Conservation (phyloP, 2,329 filamentous ascomycete genomes). For the Pseudogymnoascus sp. region DNA sequence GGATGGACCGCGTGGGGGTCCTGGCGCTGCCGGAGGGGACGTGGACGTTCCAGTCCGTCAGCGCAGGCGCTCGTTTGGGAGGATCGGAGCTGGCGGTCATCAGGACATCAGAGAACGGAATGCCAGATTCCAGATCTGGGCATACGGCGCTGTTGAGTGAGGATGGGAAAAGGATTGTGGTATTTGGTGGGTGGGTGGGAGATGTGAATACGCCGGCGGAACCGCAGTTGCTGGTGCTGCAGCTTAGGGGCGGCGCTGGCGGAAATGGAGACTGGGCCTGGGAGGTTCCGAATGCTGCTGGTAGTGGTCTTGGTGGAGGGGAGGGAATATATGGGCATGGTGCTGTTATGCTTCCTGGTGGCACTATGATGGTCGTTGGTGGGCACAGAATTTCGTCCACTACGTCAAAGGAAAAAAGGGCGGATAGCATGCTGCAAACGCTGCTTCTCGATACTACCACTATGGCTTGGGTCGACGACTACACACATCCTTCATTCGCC, state of each 20-base stretch:
- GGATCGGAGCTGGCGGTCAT: conserved; percentile 42
- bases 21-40: conserved; percentile 79
- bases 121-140: conserved; percentile 74
- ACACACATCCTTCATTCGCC: conserved; percentile 38
- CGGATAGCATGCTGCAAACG: conserved; percentile 20
- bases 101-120: conserved; percentile 19
- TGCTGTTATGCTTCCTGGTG: conserved; percentile 54
- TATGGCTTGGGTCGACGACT: conserved; percentile 47
- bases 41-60: conserved; percentile 74
- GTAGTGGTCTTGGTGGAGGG: conserved; percentile 33
- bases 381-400: conserved; percentile 45
- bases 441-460: conserved; percentile 56
- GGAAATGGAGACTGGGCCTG: conserved; percentile 64
- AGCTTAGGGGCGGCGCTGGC: conserved; percentile 67
- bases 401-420: conserved; percentile 28
- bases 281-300: conserved; percentile 47
- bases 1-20: conserved; percentile 84
- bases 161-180: conserved; percentile 67
- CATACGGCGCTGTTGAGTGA: conserved; percentile 76
- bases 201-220: conserved; percentile 65
- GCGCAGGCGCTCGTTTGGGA: conserved; percentile 32
- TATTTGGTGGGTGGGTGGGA: conserved; percentile 91
- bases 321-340: conserved; percentile 54
- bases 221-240: conserved; percentile 71
- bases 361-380: conserved; percentile 60